These are phyloP conservation scores for Fusarium pseudograminearum DNA, from an alignment of 2,329 filamentous ascomycete genomes.

Conservation along the genomic window DNA sequence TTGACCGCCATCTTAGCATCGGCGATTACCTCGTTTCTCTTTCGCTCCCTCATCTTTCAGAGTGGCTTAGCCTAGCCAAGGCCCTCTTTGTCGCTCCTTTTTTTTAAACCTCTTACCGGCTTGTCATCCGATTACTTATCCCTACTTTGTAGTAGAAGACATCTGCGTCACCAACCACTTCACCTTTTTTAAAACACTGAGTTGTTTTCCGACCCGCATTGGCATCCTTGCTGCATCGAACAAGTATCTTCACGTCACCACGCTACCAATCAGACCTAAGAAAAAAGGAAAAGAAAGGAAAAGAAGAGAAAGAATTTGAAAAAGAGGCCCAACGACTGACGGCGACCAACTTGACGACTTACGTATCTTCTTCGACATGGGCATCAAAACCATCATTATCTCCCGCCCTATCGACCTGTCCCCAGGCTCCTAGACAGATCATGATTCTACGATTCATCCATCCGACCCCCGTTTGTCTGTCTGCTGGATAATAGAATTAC, in stretches of 20 bases:
- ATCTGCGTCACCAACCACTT: conserved; percentile 18
- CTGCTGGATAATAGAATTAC: conserved; percentile 27
- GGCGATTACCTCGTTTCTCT: conserved; percentile 31
- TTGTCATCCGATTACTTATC: conserved; percentile 21
- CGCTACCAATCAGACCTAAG: conserved; percentile 11
- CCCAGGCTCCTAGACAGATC: conserved; percentile 47
- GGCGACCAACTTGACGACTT: conserved; percentile 29
- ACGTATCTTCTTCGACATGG: conserved; percentile 47
- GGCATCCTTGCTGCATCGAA: conserved; percentile 17
- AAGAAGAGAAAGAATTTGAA: not conserved
- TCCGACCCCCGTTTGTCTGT: conserved; percentile 35
- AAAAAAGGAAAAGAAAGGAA: not conserved
- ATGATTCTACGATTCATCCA: conserved; percentile 44
- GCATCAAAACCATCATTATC: conserved; percentile 44
- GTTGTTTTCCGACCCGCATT: conserved; percentile 11
- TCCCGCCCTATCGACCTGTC: conserved; percentile 43
- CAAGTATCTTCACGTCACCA: conserved; percentile 23
- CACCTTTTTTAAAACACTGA: conserved; percentile 13
- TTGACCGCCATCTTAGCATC: conserved; percentile 32
- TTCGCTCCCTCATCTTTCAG: conserved; percentile 11
- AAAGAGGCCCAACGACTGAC: conserved; percentile 15
- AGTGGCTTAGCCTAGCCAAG: conserved; percentile 24
- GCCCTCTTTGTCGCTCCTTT: conserved; percentile 31
- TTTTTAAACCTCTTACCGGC: conserved; percentile 3
- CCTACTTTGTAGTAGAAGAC: conserved; percentile 7